Percentiles rank a stretch among this genome's conserved stretches.
Evolutionary conservation across 305 asterid genomes (phyloP).

Genomic region (Fraxinus latifolia): DNA sequence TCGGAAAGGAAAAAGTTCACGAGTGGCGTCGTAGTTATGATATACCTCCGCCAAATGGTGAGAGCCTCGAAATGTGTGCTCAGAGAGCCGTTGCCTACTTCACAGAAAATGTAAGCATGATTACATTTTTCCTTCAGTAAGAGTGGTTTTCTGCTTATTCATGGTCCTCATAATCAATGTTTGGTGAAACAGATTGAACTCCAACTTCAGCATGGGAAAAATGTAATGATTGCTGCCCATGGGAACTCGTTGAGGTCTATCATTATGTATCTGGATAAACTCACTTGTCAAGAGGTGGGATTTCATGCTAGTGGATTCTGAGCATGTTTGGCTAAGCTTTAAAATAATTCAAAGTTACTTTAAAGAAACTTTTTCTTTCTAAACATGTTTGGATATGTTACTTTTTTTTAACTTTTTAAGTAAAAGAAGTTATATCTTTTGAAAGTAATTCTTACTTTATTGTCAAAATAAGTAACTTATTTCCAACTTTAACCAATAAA

Average conservation of each 20-base stretch:
- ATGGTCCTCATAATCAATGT: slow-evolving; percentile 9
- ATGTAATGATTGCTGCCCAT: slow-evolving; percentile 95
- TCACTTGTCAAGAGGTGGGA: slow-evolving; percentile 85
- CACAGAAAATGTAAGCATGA: slow-evolving; percentile 51
- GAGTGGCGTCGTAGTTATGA: slow-evolving; percentile 96
- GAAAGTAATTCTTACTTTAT: neutral
- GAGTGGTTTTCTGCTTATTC: slow-evolving; percentile 3
- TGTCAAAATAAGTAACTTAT: neutral
- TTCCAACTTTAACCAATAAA: neutral
- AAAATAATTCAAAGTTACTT: neutral
- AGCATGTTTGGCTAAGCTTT: neutral
- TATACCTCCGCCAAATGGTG: slow-evolving; percentile 92
- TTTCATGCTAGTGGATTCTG: slow-evolving; percentile 1
- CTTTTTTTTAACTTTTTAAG: neutral
- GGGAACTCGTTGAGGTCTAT: slow-evolving; percentile 95
- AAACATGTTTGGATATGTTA: neutral
- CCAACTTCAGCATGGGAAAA: slow-evolving; percentile 63
- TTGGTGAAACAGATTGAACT: slow-evolving; percentile 71
- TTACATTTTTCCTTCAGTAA: neutral
- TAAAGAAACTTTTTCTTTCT: neutral
- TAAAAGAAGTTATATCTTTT: neutral
- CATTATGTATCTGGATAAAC: slow-evolving; percentile 91
- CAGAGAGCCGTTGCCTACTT: slow-evolving; percentile 97
- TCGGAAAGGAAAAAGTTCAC: slow-evolving; percentile 76
- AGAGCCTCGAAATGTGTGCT: slow-evolving; percentile 97